A percentile compares a stretch with the other conserved stretches of the same genome.
Conservation (phyloP, 768 basidiomycete species). For the Macrolepiota albuminosa region DNA sequence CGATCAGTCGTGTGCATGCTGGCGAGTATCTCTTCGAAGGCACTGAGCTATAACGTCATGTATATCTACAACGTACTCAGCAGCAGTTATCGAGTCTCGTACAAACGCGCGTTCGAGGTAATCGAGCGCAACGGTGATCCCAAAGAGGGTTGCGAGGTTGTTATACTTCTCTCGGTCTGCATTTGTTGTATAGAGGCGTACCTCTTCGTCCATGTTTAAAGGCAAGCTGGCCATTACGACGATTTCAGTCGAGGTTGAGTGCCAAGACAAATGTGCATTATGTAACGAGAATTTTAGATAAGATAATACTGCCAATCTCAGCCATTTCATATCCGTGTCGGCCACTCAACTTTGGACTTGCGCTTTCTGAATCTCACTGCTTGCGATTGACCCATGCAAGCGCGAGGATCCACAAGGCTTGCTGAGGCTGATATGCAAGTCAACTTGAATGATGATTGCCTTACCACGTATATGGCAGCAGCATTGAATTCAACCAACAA, state of each 20-base stretch:
- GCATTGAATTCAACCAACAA: not conserved
- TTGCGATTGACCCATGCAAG: not conserved
- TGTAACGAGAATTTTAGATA: not conserved
- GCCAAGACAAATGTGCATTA: not conserved
- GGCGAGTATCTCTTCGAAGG: conserved; percentile 82
- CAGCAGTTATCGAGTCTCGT: conserved; percentile 84
- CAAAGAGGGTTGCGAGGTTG: conserved; percentile 84
- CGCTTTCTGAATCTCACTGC: not conserved
- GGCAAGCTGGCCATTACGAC: conserved; percentile 8
- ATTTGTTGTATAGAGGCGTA: conserved; percentile 81
- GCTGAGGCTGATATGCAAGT: not conserved
- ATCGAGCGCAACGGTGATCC: conserved; percentile 87
- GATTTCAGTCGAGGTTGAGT: not conserved
- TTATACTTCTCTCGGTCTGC: conserved; percentile 87
- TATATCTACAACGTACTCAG: conserved; percentile 61
- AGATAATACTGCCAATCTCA: not conserved
- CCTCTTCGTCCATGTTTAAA: conserved; percentile 83
- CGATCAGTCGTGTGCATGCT: conserved; percentile 89
- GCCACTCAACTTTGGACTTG: not conserved
- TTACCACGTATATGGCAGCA: not conserved
- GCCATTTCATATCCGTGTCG: not conserved
- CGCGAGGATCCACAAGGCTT: not conserved
- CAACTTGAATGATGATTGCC: not conserved
- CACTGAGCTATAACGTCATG: conserved; percentile 18
- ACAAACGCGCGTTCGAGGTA: conserved; percentile 96